Evolutionary conservation across 1,284 basidiomycete genomes (phyloP), one percentile per base, ranked within the genome.

Genomic region (Ceratobasidium sp.): DNA sequence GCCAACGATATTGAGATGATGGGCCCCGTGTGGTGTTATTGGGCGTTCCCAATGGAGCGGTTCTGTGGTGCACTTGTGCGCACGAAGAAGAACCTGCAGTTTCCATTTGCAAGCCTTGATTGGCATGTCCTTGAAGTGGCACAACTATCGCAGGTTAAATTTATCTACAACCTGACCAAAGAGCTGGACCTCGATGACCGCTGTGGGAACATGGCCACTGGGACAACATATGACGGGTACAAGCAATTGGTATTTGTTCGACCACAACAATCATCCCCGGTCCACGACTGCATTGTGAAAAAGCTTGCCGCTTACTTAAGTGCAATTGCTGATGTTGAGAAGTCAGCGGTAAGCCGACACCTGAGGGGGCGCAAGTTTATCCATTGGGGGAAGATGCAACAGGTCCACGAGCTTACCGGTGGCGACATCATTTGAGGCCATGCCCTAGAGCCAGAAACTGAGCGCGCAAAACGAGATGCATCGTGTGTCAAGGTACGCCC

Each of bases 41-140:
- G 81, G 82, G 76, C 79, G 2, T 82, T 80, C 69, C 76, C 72
- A 1, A 78, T 80, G 75, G 81, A 82, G 68, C 74, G 79, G 0
- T 81, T 73, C 53, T 82, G 80, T 72, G 78, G 78, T 1, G 31
- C 55, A 0, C 52, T 71, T 15, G 34, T 54, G 5, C 60, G 43
- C 20, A 49, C 58, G 17, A 40, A 40, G 8, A 57, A 55, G 45
- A 60, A 34, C 32, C 47, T 22, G 4, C 47, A 45, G 1, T 68
- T 50, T n/a, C 54, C 47, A 1, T 70, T 32, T 49, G 20, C 55
- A 1, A 67, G 62, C 29, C 17, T 68, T 4, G 34, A 68, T 31
- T 38, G 34, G 2, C 54, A 38, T 8, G 49, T 70, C 15, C 32
- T 67, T 13, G 34, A 70, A 0, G 13, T 67, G 3, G 29, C 54